Conservation (phyloP, 306 rosid species). For the Casuarina cunninghamiana region DNA sequence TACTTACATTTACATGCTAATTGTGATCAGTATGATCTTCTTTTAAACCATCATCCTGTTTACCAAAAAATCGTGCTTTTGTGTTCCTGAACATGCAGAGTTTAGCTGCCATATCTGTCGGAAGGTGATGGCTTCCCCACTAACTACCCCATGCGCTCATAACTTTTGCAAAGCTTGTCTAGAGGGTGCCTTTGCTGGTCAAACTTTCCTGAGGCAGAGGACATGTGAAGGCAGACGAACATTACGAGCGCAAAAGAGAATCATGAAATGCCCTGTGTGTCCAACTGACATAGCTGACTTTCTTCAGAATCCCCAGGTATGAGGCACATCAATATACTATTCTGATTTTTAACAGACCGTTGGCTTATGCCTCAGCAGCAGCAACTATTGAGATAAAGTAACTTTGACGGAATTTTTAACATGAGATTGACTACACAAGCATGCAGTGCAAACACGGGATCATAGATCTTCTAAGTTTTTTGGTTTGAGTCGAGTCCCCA, state of each 20-base stretch:
- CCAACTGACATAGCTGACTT: conserved; percentile 62
- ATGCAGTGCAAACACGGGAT: background rate
- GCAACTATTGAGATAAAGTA: too few species aligned
- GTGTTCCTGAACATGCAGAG: conserved; percentile 38
- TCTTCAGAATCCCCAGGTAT: conserved; percentile 76
- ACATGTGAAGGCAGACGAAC: conserved; percentile 45
- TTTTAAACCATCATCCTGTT: background rate
- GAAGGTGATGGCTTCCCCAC: conserved; percentile 48
- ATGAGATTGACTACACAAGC: background rate
- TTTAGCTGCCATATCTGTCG: conserved; percentile 55
- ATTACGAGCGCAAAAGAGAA: conserved; percentile 57
- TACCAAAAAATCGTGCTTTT: background rate
- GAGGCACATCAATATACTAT: background rate
- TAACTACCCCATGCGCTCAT: conserved; percentile 71
- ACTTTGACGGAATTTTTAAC: too few species aligned
- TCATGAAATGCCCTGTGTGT: conserved; percentile 78
- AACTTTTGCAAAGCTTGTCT: conserved; percentile 67
- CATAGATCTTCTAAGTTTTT: background rate
- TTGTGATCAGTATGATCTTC: background rate
- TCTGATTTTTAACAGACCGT: background rate
- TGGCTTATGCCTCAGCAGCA: background rate
- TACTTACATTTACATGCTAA: background rate
- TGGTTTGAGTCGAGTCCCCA: background rate
- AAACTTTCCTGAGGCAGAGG: conserved; percentile 49
- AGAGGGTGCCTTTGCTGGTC: conserved; percentile 55